A percentile compares a stretch with the other conserved stretches of the same genome.
phyloP scores from a whole-genome alignment of 2,329 filamentous ascomycete species.

The Cladophialophora chaetospira region DNA sequence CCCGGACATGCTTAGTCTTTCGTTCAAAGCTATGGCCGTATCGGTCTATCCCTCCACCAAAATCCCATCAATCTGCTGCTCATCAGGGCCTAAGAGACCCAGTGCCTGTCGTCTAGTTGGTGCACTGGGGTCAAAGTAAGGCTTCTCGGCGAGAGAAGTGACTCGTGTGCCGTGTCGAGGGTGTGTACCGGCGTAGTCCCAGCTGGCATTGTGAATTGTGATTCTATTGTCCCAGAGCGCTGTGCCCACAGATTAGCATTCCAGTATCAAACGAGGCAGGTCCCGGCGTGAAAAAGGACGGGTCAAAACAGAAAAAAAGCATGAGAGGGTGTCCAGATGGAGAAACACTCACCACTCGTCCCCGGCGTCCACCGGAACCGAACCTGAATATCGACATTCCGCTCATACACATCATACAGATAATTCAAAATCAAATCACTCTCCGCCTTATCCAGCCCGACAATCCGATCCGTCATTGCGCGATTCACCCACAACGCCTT shows the following conservation, averaged over 20 bases:
- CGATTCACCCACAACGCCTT: slow-evolving; percentile 34
- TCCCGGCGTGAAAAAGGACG: not conserved
- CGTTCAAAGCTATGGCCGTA: too few relatives aligned
- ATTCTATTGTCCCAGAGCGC: slow-evolving; percentile 33
- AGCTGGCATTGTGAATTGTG: slow-evolving; percentile 49
- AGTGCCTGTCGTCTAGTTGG: slow-evolving; percentile 68
- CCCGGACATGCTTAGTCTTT: too few relatives aligned
- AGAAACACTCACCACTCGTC: slow-evolving; percentile 17
- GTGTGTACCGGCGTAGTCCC: slow-evolving; percentile 31
- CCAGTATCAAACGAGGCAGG: not conserved
- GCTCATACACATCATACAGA: slow-evolving; percentile 43
- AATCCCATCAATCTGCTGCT: slow-evolving; percentile 40
- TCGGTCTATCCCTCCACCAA: slow-evolving; percentile 13
- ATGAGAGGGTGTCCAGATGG: not conserved
- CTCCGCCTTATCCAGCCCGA: slow-evolving; percentile 33
- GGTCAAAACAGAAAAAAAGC: not conserved
- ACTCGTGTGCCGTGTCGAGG: slow-evolving; percentile 69
- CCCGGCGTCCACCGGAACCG: slow-evolving; percentile 33
- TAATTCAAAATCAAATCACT: slow-evolving; percentile 31
- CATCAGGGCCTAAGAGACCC: slow-evolving; percentile 62
- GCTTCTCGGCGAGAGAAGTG: slow-evolving; percentile 70
- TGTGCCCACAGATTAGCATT: not conserved
- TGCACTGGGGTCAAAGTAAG: slow-evolving; percentile 66
- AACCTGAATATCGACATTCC: slow-evolving; percentile 33
- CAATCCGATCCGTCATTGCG: slow-evolving; percentile 31